Evolutionary conservation across 768 basidiomycete species (phyloP).

Genomic region (Hypsizygus marmoreus): DNA sequence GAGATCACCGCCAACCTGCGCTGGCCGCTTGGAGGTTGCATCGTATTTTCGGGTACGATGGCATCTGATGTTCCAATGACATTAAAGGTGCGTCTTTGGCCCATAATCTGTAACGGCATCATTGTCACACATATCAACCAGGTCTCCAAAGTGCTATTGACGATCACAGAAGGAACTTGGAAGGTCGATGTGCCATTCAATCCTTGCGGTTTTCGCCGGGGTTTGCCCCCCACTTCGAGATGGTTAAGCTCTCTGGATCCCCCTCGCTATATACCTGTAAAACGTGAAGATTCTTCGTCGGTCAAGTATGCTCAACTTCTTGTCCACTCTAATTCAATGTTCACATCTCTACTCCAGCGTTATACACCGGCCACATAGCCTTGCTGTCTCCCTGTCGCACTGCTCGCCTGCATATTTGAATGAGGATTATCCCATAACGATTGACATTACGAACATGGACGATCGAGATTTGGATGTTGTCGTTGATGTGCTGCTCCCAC

Average conservation of each 20-base stretch:
- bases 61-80: conserved; percentile 48
- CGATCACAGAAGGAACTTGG: conserved; percentile 65
- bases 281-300: conserved; percentile 44
- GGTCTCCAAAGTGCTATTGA: conserved; percentile 50
- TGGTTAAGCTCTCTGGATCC: conserved; percentile 67
- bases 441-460: conserved; percentile 75
- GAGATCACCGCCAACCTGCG: conserved; percentile 46
- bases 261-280: conserved; percentile 52
- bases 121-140: conserved; percentile 26
- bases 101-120: not conserved
- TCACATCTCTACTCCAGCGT: conserved; percentile 42
- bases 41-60: conserved; percentile 66
- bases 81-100: conserved; percentile 50
- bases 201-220: conserved; percentile 38
- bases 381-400: conserved; percentile 60
- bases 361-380: conserved; percentile 59
- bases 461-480: conserved; percentile 65
- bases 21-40: conserved; percentile 55
- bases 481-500: conserved; percentile 79
- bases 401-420: conserved; percentile 74
- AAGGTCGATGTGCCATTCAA: conserved; percentile 62
- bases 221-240: conserved; percentile 30
- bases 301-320: conserved; percentile 44
- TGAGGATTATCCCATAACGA: conserved; percentile 74
- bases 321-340: not conserved